These are phyloP conservation scores for Metarhizium rileyi DNA, from an alignment of 2,329 filamentous ascomycete genomes.

Conservation along the genomic window DNA sequence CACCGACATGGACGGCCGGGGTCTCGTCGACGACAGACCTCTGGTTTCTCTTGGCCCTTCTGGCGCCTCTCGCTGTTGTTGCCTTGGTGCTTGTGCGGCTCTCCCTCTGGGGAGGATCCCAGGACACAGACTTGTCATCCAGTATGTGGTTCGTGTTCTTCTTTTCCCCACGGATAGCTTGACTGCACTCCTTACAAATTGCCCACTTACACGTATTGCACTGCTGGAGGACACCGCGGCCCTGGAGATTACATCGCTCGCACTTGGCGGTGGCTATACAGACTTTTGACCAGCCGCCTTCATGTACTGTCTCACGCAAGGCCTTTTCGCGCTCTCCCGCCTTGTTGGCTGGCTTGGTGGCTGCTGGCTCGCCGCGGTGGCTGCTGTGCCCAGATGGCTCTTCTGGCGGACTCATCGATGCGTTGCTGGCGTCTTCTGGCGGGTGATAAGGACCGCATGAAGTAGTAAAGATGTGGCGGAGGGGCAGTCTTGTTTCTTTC, in stretches of 20 bases:
- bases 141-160: constrained; percentile 12
- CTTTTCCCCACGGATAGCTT: constrained; percentile 6
- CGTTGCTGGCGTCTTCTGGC: neutral
- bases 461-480: neutral
- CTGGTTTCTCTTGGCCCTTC: neutral
- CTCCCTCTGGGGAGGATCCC: constrained; percentile 5
- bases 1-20: neutral
- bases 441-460: neutral
- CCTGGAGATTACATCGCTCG: constrained; percentile 15
- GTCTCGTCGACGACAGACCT: neutral
- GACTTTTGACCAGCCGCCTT: constrained; percentile 14
- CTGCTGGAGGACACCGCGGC: constrained; percentile 15
- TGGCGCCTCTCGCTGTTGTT: neutral
- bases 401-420: neutral
- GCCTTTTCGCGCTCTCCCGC: constrained; percentile 1
- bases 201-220: constrained; percentile 15
- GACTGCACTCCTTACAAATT: constrained; percentile 15
- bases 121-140: constrained; percentile 10
- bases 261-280: constrained; percentile 17
- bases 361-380: neutral
- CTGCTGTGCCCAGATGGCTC: neutral
- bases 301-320: constrained; percentile 7
- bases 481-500: neutral
- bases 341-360: neutral
- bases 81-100: neutral